phyloP scores from a whole-genome alignment of 2,329 filamentous ascomycete species.

The Ophiosphaerella narmari region DNA sequence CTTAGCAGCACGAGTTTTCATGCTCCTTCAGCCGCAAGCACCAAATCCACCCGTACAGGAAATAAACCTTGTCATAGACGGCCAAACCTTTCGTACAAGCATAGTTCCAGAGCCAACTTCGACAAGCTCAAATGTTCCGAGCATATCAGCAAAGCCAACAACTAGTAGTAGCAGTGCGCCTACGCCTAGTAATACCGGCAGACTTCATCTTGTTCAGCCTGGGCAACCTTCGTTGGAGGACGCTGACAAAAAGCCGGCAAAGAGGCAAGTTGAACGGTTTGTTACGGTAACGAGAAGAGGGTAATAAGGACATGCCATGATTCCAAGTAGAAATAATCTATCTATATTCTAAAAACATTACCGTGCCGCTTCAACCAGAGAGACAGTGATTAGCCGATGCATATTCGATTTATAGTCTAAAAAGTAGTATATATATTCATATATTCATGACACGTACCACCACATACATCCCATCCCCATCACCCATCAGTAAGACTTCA shows the following conservation, averaged over 20 bases:
- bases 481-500: too few relatives aligned
- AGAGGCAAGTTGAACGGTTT: conserved; percentile 1
- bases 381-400: too few relatives aligned
- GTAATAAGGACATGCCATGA: neutral
- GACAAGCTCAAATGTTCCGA: neutral
- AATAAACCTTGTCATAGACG: conserved; percentile 24
- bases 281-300: conserved; percentile 4
- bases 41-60: conserved; percentile 9
- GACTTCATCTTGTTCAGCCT: neutral
- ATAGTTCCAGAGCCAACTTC: neutral
- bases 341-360: too few relatives aligned
- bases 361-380: too few relatives aligned
- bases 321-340: too few relatives aligned
- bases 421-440: too few relatives aligned
- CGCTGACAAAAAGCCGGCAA: too few relatives aligned
- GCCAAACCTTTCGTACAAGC: conserved; percentile 6
- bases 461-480: too few relatives aligned
- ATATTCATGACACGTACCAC: too few relatives aligned
- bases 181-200: neutral
- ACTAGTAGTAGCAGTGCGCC: neutral
- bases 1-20: conserved; percentile 21
- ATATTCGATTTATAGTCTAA: too few relatives aligned
- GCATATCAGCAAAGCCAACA: neutral
- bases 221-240: neutral
- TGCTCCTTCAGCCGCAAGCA: conserved; percentile 13